phyloP scores from a whole-genome alignment of 2,329 filamentous ascomycete genomes.

The Sphaerulina vaccinii region DNA sequence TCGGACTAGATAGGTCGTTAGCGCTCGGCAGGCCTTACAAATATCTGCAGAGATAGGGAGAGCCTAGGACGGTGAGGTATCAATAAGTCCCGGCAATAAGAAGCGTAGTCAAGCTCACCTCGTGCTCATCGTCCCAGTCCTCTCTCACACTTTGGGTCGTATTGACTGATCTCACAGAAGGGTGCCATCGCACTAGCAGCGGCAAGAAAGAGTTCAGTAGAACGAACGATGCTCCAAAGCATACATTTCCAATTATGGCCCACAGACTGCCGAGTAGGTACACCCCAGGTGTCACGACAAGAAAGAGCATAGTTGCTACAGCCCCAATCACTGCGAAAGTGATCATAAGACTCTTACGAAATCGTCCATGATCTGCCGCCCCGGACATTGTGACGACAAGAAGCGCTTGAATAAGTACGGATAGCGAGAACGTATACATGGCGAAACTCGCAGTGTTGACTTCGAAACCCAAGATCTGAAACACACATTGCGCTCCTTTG shows the following conservation, averaged over 20 bases:
- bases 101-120: slow-evolving; percentile 17
- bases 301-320: slow-evolving; percentile 81
- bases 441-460: slow-evolving; percentile 96
- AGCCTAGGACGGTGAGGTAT: neutral
- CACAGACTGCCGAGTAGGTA: slow-evolving; percentile 81
- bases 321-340: slow-evolving; percentile 82
- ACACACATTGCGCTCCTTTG: slow-evolving; percentile 69
- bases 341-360: slow-evolving; percentile 83
- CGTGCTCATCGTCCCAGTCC: slow-evolving; percentile 14
- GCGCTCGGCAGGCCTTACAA: neutral
- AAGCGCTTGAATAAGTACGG: slow-evolving; percentile 82
- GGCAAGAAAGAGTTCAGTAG: slow-evolving; percentile 93
- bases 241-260: slow-evolving; percentile 88
- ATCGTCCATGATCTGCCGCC: slow-evolving; percentile 85
- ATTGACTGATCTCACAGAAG: slow-evolving; percentile 11
- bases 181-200: slow-evolving; percentile 80
- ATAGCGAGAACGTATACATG: slow-evolving; percentile 97
- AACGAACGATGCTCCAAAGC: slow-evolving; percentile 92
- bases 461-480: slow-evolving; percentile 76
- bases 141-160: neutral
- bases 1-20: slow-evolving; percentile 2
- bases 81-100: neutral
- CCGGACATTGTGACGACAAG: slow-evolving; percentile 95
- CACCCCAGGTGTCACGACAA: slow-evolving; percentile 70
- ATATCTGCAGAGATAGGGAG: neutral